Conservation (phyloP, 139 green algal species). For the Monoraphidium neglectum region DNA sequence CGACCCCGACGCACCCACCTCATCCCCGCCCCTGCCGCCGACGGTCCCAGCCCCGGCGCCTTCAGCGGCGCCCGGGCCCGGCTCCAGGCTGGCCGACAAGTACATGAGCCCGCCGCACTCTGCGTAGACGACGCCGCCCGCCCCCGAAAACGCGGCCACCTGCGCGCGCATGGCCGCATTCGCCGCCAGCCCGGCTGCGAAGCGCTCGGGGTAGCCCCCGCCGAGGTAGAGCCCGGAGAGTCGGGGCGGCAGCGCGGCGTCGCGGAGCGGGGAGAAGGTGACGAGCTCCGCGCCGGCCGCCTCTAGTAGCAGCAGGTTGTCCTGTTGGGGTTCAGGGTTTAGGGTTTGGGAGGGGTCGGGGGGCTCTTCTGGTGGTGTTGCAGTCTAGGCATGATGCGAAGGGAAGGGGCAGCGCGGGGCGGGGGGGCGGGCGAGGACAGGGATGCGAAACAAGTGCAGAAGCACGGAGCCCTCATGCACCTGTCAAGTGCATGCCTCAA, state of each 20-base stretch:
- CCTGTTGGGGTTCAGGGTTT: no score
- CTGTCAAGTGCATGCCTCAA: no score
- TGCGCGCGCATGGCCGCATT: conserved; percentile 60
- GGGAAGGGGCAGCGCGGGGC: no score
- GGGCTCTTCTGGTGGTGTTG: no score
- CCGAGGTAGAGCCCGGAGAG: conserved; percentile 84
- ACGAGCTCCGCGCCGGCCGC: conserved; percentile 78
- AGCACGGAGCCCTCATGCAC: no score
- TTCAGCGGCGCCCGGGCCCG: neutral
- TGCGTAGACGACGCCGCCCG: conserved; percentile 88
- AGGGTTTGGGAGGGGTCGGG: no score
- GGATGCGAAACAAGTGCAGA: no score
- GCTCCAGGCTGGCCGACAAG: conserved; percentile 2
- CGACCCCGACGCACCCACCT: neutral
- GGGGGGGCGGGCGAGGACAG: no score
- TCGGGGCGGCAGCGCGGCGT: conserved; percentile 59
- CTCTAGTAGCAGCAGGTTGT: conserved; percentile 50
- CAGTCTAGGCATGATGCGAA: no score
- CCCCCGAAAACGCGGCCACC: conserved; percentile 71
- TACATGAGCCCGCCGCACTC: conserved; percentile 91
- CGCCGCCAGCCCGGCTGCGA: conserved; percentile 61
- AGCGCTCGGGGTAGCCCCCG: conserved; percentile 81
- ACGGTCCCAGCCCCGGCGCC: neutral
- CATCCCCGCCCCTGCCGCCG: neutral
- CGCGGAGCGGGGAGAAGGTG: conserved; percentile 79